Evolutionary conservation across 345 rosid species (phyloP), one percentile per base, ranked within the genome.

Genomic region (Aquilaria sinensis): DNA sequence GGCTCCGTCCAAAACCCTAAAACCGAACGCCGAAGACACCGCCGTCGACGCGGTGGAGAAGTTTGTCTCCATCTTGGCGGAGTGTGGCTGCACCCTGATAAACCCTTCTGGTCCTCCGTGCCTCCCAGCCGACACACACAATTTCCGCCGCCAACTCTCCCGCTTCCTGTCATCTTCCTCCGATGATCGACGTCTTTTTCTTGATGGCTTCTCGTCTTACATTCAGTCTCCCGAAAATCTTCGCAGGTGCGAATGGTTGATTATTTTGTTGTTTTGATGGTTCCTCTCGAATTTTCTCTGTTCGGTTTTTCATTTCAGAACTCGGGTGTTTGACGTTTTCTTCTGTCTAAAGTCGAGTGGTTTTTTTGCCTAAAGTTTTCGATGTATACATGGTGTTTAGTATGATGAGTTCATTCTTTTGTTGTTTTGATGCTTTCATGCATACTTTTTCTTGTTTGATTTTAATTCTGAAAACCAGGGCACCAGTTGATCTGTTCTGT

Each of bases 71-170:
- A 58, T 85, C 67, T 74, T 90, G 31, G 97, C 95, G 2, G 92
- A 87, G 46, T 83, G 84, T 11, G 95, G 92, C 2, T 87, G 95
- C 66, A 87, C 95, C 31, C 70, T 90, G 73, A 34, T 78, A 47
- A 82, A 85, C 60, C 77, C 78, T 53, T 74, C 76, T 8, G 95
- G 82, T 5, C 80, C 86, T 6, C 97, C 95, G 0, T 73, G 77
- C 66, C 90, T 85, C 37, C 94, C 94, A 9, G 71, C 94, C 71
- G 89, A 85, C 51, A 70, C 70, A 32, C 77, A 73, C 75, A 64
- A 72, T 62, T 68, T 90, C 82, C 92, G 85, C 52, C 79, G 83
- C 65, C 76, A 81, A 64, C 92, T 90, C 75, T 69, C 79, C 41
- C 43, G 47, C 59, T 79, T 73, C 63, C 74, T 90, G 14, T 76